Conservation (phyloP, 768 basidiomycete genomes). For the Crepidotus variabilis region DNA sequence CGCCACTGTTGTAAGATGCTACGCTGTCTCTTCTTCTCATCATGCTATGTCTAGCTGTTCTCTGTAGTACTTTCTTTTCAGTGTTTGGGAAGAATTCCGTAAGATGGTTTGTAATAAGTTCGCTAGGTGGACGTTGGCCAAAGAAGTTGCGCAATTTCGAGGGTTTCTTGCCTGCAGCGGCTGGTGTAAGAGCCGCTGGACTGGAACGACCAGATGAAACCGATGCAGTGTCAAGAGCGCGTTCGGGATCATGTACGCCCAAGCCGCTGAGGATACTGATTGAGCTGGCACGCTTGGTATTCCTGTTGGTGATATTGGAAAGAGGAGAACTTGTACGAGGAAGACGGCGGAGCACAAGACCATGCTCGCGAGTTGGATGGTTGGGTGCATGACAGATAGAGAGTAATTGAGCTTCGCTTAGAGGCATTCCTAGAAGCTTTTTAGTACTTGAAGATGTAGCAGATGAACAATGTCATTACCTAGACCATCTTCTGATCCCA, state of each 20-base stretch:
- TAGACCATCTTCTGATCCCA: conserved; percentile 47
- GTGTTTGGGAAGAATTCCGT: conserved; percentile 94
- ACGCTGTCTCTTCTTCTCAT: conserved; percentile 57
- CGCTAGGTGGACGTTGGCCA: conserved; percentile 95
- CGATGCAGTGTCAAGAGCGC: conserved; percentile 49
- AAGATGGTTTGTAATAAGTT: conserved; percentile 92
- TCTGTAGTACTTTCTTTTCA: conserved; percentile 86
- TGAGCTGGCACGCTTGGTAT: conserved; percentile 88
- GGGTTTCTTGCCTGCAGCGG: conserved; percentile 38
- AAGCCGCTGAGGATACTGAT: conserved; percentile 93
- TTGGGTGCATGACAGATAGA: conserved; percentile 81
- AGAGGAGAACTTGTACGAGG: conserved; percentile 34
- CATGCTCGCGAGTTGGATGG: conserved; percentile 75
- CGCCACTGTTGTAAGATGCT: conserved; percentile 35
- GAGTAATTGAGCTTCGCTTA: conserved; percentile 79
- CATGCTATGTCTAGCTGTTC: conserved; percentile 89
- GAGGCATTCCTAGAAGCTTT: conserved; percentile 51
- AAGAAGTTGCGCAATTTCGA: conserved; percentile 93
- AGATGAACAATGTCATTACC: conserved; percentile 27
- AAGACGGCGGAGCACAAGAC: conserved; percentile 66
- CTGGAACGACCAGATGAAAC: conserved; percentile 13
- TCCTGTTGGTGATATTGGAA: conserved; percentile 26
- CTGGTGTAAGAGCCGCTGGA: conserved; percentile 14
- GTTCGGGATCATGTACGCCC: conserved; percentile 80
- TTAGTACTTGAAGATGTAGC: conserved; percentile 1